phyloP scores from a whole-genome alignment of 176 grass and related monocot genomes.

The Oryza officinalis region DNA sequence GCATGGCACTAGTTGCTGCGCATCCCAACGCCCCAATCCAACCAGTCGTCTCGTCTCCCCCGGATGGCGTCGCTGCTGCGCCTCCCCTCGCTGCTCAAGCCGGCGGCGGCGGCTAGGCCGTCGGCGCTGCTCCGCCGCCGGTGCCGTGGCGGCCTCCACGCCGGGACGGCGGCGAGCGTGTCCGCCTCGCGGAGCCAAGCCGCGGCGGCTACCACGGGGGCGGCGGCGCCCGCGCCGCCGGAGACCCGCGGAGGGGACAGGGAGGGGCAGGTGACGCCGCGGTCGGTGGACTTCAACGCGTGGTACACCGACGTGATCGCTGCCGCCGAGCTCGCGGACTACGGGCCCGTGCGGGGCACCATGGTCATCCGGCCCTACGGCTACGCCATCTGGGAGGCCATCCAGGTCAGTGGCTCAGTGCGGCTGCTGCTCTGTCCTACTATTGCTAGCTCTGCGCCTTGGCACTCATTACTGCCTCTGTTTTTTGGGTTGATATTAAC shows the following conservation, averaged over 20 bases:
- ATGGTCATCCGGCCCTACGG: conserved; percentile 99
- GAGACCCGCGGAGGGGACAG: conserved; percentile 45
- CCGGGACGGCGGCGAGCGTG: conserved; percentile 8
- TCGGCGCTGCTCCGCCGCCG: conserved; percentile 38
- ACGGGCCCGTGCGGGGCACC: conserved; percentile 88
- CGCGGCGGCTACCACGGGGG: conserved; percentile 39
- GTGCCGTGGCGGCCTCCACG: background rate
- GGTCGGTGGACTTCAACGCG: conserved; percentile 84
- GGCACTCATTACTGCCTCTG: background rate
- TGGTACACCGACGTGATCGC: conserved; percentile 97
- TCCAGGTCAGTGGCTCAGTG: conserved; percentile 62
- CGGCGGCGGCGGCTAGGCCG: conserved; percentile 45
- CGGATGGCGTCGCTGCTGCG: conserved; percentile 78
- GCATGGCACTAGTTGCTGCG: background rate
- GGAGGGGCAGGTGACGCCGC: conserved; percentile 87
- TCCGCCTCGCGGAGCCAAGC: conserved; percentile 25
- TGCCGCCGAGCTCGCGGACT: conserved; percentile 91
- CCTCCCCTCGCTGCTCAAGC: conserved; percentile 64
- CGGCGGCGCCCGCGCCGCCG: conserved; percentile 36
- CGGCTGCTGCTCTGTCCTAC: background rate
- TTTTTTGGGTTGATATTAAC: background rate
- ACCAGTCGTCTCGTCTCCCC: background rate
- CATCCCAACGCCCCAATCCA: conserved; percentile 29
- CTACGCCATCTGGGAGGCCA: conserved; percentile 97
- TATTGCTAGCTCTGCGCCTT: background rate